Conservation (phyloP, 2,329 filamentous ascomycete species). For the Fusarium cicatricum region DNA sequence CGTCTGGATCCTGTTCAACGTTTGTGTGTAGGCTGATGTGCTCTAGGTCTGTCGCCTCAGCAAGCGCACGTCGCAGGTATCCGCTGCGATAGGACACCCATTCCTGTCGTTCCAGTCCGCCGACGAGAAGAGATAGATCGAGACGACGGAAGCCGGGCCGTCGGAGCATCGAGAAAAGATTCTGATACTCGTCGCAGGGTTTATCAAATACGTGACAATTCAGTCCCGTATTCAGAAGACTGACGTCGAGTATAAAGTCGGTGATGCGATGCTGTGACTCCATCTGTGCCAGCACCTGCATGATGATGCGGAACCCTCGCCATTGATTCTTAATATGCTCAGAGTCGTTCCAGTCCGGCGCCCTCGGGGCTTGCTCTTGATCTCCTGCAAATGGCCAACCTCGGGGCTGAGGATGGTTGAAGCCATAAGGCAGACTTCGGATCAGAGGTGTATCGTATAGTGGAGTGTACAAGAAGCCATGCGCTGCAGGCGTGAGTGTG, state of each 20-base stretch:
- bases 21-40: constrained; percentile 34
- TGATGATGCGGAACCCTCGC: neutral
- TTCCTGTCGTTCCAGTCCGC: fast-evolving
- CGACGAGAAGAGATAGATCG: constrained; percentile 7
- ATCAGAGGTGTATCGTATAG: constrained; percentile 54
- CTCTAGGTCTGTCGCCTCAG: constrained; percentile 28
- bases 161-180: constrained; percentile 2
- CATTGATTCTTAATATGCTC: neutral
- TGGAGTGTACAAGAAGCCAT: constrained; percentile 48
- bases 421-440: constrained; percentile 49
- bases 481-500: constrained; percentile 50
- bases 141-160: constrained; percentile 8
- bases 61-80: neutral
- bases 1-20: neutral
- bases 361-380: neutral
- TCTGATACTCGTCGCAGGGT: neutral
- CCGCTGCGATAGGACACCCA: constrained; percentile 9
- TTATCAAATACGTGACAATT: constrained; percentile 18
- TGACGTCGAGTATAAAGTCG: constrained; percentile 47
- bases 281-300: neutral
- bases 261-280: constrained; percentile 30
- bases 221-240: constrained; percentile 43
- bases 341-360: neutral
- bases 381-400: constrained; percentile 26
- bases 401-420: constrained; percentile 50